Base-by-base conservation (phyloP, 2,329 filamentous ascomycete genomes). In the Meredithiella fracta region DNA sequence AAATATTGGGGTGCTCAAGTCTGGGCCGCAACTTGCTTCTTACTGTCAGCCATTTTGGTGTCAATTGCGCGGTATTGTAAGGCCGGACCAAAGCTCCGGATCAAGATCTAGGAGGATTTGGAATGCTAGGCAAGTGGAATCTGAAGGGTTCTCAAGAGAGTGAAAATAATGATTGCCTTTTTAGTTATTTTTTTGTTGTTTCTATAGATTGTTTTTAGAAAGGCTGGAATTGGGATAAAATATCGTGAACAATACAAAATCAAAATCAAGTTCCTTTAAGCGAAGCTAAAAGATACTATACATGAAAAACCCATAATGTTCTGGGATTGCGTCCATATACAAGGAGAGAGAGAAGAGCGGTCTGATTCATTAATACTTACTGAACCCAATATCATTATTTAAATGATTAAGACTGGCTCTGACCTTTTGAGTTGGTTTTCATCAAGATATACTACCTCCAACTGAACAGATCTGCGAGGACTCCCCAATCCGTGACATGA, bases 1-100 rank as follows among this genome's bases (percentile, higher is more conserved):
- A 59, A 62, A 14, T 74, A 70, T 59, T 55, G 69, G 14, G 69
- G 68, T 61, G 71, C 73, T 1, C 72, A 75, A 63, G 60, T 74
- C 38, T 75, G 72, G 73, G 71, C 67, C 1, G 72, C 71, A 1
- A 62, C 62, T 6, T 68, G 73, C 8, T 67, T 72, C 56, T 59
- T 69, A 29, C 56, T 64, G 29, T 68, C 65, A 14, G 64, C 67
- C 3, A 26, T 65, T 15, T 62, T 64, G 38, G 59, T 72, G 22
- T 58, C 59, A n/a, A 65, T 64, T 3, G 54, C 66, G 68, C 52
- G 61, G 63, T 49, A 65, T 64, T 31, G 63, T 63, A 60, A 58
- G n/a, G 68, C 68, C 1, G 70, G 70, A 3, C 66, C 64, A 61
- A 67, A 63, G 53, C 60, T 67, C 54, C 62, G 60, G 53, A 65